Evolutionary conservation across 2,329 filamentous ascomycete genomes (phyloP).

Genomic region (Ophiostoma quercus): DNA sequence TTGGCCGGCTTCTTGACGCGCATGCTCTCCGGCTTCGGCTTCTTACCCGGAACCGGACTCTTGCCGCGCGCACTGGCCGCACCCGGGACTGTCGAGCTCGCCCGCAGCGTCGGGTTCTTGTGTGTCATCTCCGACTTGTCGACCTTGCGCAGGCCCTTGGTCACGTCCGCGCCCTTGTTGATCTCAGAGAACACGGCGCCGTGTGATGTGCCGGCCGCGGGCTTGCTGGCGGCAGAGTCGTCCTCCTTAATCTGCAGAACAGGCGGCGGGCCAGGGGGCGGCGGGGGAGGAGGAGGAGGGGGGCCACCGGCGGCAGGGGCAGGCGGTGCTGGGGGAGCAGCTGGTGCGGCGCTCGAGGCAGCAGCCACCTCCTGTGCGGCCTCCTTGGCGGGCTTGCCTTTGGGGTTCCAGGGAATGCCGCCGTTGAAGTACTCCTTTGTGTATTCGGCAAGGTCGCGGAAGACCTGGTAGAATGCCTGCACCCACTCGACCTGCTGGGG

Average conservation of each 20-base stretch:
- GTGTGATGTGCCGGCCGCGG: conserved; percentile 53
- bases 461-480: conserved; percentile 85
- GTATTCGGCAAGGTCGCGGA: conserved; percentile 76
- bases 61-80: conserved; percentile 53
- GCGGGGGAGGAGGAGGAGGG: conserved; percentile 62
- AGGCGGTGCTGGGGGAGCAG: conserved; percentile 47
- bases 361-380: conserved; percentile 54
- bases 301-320: conserved; percentile 48
- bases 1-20: conserved; percentile 73
- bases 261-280: conserved; percentile 64
- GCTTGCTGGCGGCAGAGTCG: conserved; percentile 42
- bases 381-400: conserved; percentile 67
- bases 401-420: conserved; percentile 81
- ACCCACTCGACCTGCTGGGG: conserved; percentile 80
- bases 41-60: conserved; percentile 82
- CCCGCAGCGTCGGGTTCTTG: conserved; percentile 86
- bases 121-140: conserved; percentile 96
- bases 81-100: conserved; percentile 62
- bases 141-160: conserved; percentile 83
- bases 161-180: conserved; percentile 85
- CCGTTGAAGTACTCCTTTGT: conserved; percentile 75
- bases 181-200: conserved; percentile 86
- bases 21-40: conserved; percentile 81
- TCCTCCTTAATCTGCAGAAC: conserved; percentile 55
- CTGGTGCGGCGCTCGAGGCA: conserved; percentile 34